Conservation (phyloP, 108 stramenopile species). For the Cylindrotheca fusiformis region DNA sequence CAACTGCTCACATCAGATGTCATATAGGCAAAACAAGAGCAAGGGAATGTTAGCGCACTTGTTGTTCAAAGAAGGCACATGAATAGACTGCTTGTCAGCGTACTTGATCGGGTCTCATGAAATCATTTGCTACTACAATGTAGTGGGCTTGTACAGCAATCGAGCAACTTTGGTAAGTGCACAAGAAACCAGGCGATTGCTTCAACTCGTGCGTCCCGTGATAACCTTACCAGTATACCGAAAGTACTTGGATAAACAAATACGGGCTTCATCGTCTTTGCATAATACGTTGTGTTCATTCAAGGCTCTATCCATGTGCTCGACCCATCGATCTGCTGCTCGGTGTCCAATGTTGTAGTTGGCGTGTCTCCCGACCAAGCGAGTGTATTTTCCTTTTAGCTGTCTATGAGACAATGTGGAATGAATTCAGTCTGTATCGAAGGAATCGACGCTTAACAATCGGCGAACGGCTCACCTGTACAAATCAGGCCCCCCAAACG, state of each 20-base stretch:
- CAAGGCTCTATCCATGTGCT: slow-evolving; percentile 67
- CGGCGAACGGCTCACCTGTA: slow-evolving; percentile 52
- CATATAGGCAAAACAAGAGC: neutral
- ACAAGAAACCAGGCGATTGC: slow-evolving; percentile 32
- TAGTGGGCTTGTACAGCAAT: no score
- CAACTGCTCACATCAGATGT: slow-evolving; percentile 22
- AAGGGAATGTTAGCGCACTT: neutral
- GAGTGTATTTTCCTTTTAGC: slow-evolving; percentile 74
- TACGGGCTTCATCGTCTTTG: slow-evolving; percentile 35
- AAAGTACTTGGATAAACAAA: slow-evolving; percentile 8
- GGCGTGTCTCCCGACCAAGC: slow-evolving; percentile 80
- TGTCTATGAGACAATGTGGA: slow-evolving; percentile 19
- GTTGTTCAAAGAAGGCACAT: neutral
- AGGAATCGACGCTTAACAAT: no score
- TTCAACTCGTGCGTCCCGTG: neutral
- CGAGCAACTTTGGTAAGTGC: no score
- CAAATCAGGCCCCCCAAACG: slow-evolving; percentile 73
- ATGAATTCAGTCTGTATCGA: no score
- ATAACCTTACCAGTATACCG: slow-evolving; percentile 4
- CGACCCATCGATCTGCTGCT: slow-evolving; percentile 69
- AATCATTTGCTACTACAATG: slow-evolving; percentile 71
- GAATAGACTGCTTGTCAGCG: neutral
- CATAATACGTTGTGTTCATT: slow-evolving; percentile 46
- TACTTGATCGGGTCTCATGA: slow-evolving; percentile 72
- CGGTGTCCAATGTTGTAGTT: slow-evolving; percentile 55